phyloP scores from a whole-genome alignment of 129 eudicot genomes.

The Pulicaria dysenterica region DNA sequence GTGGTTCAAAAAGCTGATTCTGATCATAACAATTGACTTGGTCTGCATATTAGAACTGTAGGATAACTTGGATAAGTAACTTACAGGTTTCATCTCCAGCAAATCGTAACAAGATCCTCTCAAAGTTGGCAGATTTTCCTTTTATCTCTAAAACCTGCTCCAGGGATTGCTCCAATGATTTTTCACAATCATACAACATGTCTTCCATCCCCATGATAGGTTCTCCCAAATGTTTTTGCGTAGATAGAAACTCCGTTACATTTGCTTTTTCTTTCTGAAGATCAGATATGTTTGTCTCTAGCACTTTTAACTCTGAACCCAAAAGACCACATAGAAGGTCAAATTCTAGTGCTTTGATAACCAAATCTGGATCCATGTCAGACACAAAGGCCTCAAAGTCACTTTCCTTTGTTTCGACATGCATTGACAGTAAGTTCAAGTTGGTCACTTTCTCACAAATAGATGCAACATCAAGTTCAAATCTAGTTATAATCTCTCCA shows the following conservation, averaged over 20 bases:
- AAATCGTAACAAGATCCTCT: slow-evolving; percentile 43
- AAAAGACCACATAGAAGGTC: slow-evolving; percentile 65
- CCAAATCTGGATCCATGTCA: slow-evolving; percentile 44
- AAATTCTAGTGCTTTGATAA: slow-evolving; percentile 53
- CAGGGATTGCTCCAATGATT: slow-evolving; percentile 62
- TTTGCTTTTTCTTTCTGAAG: slow-evolving; percentile 50
- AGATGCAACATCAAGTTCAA: slow-evolving; percentile 63
- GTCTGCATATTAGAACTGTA: no score
- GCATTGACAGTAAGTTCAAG: slow-evolving; percentile 66
- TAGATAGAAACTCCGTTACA: slow-evolving; percentile 41
- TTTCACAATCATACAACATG: slow-evolving; percentile 55
- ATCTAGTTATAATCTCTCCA: slow-evolving; percentile 50
- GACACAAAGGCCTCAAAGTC: slow-evolving; percentile 66
- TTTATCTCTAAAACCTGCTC: slow-evolving; percentile 61
- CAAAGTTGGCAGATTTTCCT: slow-evolving; percentile 56
- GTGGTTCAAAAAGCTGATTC: no score
- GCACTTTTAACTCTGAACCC: slow-evolving; percentile 60
- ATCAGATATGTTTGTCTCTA: slow-evolving; percentile 42
- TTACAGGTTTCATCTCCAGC: slow-evolving; percentile 28
- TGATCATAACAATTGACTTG: no score
- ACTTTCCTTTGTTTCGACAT: slow-evolving; percentile 68
- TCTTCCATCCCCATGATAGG: slow-evolving; percentile 48
- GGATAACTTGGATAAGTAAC: no score
- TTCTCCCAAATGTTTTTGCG: slow-evolving; percentile 41
- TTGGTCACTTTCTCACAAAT: slow-evolving; percentile 66